These are phyloP conservation scores for Endothia cerciana DNA, from an alignment of 2,329 filamentous ascomycete genomes.

Conservation along the genomic window DNA sequence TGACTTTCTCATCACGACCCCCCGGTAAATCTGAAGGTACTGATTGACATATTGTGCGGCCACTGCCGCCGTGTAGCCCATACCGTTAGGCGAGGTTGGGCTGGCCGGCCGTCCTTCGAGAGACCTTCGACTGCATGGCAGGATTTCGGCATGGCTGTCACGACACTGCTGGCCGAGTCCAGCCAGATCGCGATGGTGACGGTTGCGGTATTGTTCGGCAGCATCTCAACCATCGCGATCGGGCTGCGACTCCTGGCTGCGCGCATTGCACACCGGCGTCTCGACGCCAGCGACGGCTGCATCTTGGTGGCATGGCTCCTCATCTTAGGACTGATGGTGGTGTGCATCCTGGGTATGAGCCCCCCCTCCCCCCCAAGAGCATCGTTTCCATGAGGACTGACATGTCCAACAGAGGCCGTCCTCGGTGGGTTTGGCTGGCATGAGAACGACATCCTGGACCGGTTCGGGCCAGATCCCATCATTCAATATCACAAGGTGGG, in stretches of 20 bases:
- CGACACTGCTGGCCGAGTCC: slow-evolving; percentile 31
- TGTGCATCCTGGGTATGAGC: slow-evolving; percentile 8
- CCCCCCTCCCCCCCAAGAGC: background rate
- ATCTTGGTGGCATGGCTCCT: slow-evolving; percentile 31
- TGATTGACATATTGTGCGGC: background rate
- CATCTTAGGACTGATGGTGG: slow-evolving; percentile 29
- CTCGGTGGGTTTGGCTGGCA: slow-evolving; percentile 33
- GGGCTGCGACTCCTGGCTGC: slow-evolving; percentile 32
- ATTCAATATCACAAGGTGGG: slow-evolving; percentile 19
- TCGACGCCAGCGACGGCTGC: slow-evolving; percentile 35
- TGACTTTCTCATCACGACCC: background rate
- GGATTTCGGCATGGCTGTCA: slow-evolving; percentile 30
- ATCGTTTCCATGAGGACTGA: slow-evolving; percentile 11
- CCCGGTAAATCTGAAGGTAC: background rate
- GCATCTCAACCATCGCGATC: slow-evolving; percentile 32
- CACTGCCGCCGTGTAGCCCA: background rate
- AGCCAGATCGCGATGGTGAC: slow-evolving; percentile 30
- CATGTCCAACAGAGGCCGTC: slow-evolving; percentile 26
- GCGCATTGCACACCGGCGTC: slow-evolving; percentile 31
- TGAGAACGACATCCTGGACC: slow-evolving; percentile 29
- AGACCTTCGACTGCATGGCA: background rate
- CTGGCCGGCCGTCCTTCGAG: background rate
- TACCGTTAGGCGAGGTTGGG: background rate
- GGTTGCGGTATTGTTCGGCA: slow-evolving; percentile 30
- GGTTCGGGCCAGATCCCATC: slow-evolving; percentile 29